Base-by-base conservation (phyloP, 495 filamentous ascomycete genomes). In the Penicillium nucicola region DNA sequence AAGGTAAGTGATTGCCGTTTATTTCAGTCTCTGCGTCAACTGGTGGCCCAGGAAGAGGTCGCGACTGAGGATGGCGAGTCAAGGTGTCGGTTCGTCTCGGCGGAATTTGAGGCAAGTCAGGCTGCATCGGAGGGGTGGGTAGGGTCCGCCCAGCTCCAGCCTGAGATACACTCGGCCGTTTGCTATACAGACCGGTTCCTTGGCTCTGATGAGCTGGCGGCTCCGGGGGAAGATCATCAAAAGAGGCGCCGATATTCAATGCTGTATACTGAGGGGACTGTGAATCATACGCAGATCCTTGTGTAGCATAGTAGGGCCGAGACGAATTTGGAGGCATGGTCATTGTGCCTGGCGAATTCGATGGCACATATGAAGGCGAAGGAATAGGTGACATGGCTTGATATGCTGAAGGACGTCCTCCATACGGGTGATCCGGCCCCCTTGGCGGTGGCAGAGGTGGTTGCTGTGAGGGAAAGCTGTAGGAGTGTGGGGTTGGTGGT, bases 31-130 rank as follows among this genome's bases (percentile, higher is more conserved):
- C 75, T 5, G 72, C 60, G 22, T 79, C 78, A 13, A 71, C 50
- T 7, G 78, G 79, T 15, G 80, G 80, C 12, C 78, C 76, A 12
- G 85, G 85, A 17, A 89, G 65, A 17, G 85, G 84, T 20, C 84
- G 71, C 4, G 75, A 65, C 43, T 84, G 79, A 6, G 80, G 81
- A 56, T 87, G 79, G 50, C 81, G 74, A 12, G 70, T 77, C 30
- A 77, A 52, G 5, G 81, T 82, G 47, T 80, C 76, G 1, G 71
- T 75, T 42, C 83, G 70, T 50, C 70, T 75, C 42, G 75, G 76
- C n/a, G 71, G 69, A 33, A 72, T 55, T 51, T 66, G 67, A 6
- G 70, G 74, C 36, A 69, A 70, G 19, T 70, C 66, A 39, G 76
- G 74, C 37, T 74, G 72, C 5, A 70, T 68, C 4, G 70, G 66